A percentile compares a stretch with the other conserved stretches of the same genome.
phyloP scores from a whole-genome alignment of 1,139 yeast genomes.

The Zygotorulaspora mrakii region DNA sequence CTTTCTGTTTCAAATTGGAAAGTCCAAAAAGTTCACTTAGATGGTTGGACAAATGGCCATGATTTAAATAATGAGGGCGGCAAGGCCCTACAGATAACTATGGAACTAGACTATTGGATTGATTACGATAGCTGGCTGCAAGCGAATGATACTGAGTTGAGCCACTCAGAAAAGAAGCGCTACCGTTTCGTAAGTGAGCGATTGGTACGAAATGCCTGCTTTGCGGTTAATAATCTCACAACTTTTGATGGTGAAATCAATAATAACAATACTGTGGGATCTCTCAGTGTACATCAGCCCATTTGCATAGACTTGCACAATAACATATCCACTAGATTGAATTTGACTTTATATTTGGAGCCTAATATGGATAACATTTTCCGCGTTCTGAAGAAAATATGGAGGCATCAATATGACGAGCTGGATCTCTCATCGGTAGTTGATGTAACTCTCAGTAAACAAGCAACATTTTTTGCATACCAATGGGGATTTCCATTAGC shows the following conservation, averaged over 20 bases:
- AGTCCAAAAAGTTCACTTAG: constrained; percentile 24
- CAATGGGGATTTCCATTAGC: constrained; percentile 12
- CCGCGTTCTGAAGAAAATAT: constrained; percentile 28
- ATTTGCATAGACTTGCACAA: constrained; percentile 27
- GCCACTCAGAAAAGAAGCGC: constrained; percentile 15
- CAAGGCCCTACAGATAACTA: constrained; percentile 26
- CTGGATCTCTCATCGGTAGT: constrained; percentile 28
- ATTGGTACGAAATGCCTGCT: constrained; percentile 24
- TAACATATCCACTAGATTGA: constrained; percentile 21
- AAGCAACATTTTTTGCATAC: constrained; percentile 5
- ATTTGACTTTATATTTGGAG: constrained; percentile 25
- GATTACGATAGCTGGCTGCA: constrained; percentile 25
- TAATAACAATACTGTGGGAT: constrained; percentile 18
- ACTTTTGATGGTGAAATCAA: constrained; percentile 24
- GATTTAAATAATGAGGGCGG: constrained; percentile 24
- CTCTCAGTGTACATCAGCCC: constrained; percentile 20
- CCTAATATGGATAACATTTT: constrained; percentile 29
- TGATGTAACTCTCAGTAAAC: constrained; percentile 23
- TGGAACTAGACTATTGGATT: constrained; percentile 19
- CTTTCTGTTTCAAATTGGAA: constrained; percentile 25
- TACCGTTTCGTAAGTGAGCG: constrained; percentile 20
- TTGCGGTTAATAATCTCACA: constrained; percentile 25
- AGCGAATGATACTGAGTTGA: constrained; percentile 9
- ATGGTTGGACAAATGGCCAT: constrained; percentile 31
- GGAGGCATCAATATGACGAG: constrained; percentile 27